Evolutionary conservation across 2,329 filamentous ascomycete genomes (phyloP).

Genomic region (Talaromyces sp.): DNA sequence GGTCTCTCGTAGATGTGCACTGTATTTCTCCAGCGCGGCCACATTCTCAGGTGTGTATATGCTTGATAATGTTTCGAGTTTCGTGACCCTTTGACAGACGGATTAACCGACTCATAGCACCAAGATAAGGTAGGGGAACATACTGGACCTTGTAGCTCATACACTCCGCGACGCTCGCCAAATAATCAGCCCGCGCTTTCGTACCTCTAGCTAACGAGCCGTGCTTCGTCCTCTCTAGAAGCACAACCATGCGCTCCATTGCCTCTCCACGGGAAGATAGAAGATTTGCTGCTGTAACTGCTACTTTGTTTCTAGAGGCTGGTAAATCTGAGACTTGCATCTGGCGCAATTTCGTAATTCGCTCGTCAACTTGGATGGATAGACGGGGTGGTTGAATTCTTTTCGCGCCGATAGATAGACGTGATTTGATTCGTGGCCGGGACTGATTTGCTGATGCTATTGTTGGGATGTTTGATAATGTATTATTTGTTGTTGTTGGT

Average conservation of each 20-base stretch:
- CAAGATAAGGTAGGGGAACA: conserved; percentile 13
- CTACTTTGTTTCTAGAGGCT: conserved; percentile 32
- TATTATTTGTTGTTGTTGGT: not conserved
- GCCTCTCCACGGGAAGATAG: conserved; percentile 32
- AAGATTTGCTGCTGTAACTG: conserved; percentile 34
- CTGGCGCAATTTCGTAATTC: conserved; percentile 29
- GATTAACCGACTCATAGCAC: not conserved
- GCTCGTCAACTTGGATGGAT: conserved; percentile 28
- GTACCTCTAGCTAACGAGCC: conserved; percentile 35
- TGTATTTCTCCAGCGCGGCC: conserved; percentile 33
- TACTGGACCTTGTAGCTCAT: conserved; percentile 40
- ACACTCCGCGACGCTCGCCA: conserved; percentile 37
- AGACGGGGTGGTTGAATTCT: conserved; percentile 20
- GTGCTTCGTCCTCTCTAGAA: conserved; percentile 41
- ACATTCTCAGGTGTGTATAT: conserved; percentile 39
- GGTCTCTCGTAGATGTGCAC: conserved; percentile 31
- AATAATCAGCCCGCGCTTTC: conserved; percentile 40
- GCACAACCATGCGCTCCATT: conserved; percentile 37
- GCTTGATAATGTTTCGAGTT: conserved; percentile 34
- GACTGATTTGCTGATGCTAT: conserved; percentile 15
- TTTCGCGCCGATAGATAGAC: conserved; percentile 11
- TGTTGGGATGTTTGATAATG: conserved; percentile 19
- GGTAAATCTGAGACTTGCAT: conserved; percentile 35
- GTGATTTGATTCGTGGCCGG: conserved; percentile 17
- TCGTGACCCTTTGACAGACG: conserved; percentile 31